Evolutionary conservation across 306 rosid genomes (phyloP).

Genomic region (Casuarina glauca): DNA sequence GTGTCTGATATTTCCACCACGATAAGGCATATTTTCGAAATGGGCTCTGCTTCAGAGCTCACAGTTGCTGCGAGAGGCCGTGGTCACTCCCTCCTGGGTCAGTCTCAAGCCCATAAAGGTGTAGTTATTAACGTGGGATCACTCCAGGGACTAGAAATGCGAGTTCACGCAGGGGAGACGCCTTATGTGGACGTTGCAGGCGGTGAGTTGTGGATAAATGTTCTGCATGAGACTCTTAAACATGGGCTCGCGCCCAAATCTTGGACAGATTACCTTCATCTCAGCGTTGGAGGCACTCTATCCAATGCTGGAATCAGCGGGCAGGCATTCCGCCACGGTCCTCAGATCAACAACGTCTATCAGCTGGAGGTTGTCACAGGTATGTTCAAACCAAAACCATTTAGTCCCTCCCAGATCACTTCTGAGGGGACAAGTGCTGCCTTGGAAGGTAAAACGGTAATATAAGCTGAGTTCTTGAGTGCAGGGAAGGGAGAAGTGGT

Average conservation of each 20-base stretch:
- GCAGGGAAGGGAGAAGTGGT: conserved; percentile 89
- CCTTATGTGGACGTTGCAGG: conserved; percentile 89
- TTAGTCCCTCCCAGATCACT: not conserved
- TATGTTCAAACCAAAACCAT: conserved; percentile 26
- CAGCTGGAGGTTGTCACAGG: conserved; percentile 94
- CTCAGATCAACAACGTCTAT: conserved; percentile 78
- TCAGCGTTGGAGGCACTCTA: conserved; percentile 93
- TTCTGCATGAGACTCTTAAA: conserved; percentile 80
- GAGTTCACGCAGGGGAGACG: conserved; percentile 45
- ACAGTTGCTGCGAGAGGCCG: conserved; percentile 95
- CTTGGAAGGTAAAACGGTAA: not conserved
- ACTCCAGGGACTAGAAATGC: conserved; percentile 46
- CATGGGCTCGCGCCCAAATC: conserved; percentile 89
- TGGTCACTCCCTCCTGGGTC: conserved; percentile 87
- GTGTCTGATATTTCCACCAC: conserved; percentile 67
- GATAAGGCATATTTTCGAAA: conserved; percentile 49
- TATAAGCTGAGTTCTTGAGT: conserved; percentile 2
- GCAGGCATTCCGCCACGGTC: conserved; percentile 93
- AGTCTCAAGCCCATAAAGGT: conserved; percentile 77
- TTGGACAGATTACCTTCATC: conserved; percentile 97
- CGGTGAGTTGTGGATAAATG: conserved; percentile 91
- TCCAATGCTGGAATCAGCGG: conserved; percentile 97
- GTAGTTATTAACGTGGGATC: conserved; percentile 83
- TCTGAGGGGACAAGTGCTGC: no score
- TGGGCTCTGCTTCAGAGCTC: conserved; percentile 56